Percentiles rank a stretch among this genome's conserved stretches.
Evolutionary conservation across 352 stramenopile genomes (phyloP).

Genomic region (Pythium guiyangense): DNA sequence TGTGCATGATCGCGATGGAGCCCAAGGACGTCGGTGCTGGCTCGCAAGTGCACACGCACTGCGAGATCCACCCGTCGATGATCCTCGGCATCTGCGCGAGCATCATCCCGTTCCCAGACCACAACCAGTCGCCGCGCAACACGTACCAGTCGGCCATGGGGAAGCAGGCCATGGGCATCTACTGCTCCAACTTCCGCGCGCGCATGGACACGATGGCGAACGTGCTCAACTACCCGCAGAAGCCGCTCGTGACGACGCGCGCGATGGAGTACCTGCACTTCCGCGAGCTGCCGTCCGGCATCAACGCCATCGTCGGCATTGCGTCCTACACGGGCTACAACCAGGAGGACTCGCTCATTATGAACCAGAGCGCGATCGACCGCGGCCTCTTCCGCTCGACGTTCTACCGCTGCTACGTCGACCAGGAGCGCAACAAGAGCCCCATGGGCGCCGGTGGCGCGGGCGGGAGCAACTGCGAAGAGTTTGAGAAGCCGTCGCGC

Average conservation of each 20-base stretch:
- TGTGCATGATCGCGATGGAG: slow-evolving; percentile 99
- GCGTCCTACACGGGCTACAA: slow-evolving; percentile 94
- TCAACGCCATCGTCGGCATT: slow-evolving; percentile 95
- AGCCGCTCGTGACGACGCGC: slow-evolving; percentile 97
- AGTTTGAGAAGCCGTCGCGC: slow-evolving; percentile 95
- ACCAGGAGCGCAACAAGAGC: slow-evolving; percentile 90
- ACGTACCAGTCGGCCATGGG: slow-evolving; percentile 99
- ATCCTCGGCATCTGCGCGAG: slow-evolving; percentile 99
- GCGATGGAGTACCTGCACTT: slow-evolving; percentile 99
- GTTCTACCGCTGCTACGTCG: slow-evolving; percentile 98
- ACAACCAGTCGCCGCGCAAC: slow-evolving; percentile 99
- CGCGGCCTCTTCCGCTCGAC: slow-evolving; percentile 98
- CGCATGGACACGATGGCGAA: slow-evolving; percentile 99
- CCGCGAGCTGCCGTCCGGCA: slow-evolving; percentile 97
- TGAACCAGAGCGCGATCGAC: slow-evolving; percentile 99
- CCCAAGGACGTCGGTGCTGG: slow-evolving; percentile 90
- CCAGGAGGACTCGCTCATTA: slow-evolving; percentile 99
- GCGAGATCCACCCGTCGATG: slow-evolving; percentile 99
- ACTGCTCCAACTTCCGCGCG: slow-evolving; percentile 98
- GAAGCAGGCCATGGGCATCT: slow-evolving; percentile 99
- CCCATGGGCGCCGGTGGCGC: slow-evolving; percentile 61
- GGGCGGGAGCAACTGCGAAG: slow-evolving; percentile 73
- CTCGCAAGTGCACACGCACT: slow-evolving; percentile 98
- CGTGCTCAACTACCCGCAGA: slow-evolving; percentile 99
- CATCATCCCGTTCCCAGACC: slow-evolving; percentile 99